Evolutionary conservation across 768 basidiomycete genomes (phyloP), one percentile per base, ranked within the genome.

Genomic region (Rhizopogon vinicolor): DNA sequence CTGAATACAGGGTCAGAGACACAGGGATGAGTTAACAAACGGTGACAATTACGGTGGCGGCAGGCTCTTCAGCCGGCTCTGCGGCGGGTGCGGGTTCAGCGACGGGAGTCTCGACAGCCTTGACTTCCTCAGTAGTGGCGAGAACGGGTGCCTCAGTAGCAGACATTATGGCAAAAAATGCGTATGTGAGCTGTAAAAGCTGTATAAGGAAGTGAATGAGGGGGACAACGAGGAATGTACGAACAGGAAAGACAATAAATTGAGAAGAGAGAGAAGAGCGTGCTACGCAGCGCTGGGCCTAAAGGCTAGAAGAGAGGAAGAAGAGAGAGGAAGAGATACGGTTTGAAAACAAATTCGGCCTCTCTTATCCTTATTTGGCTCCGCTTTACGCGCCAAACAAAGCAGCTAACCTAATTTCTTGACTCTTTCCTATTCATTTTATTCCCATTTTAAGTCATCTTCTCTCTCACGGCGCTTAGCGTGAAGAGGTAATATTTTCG

Each of bases 81-180:
- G 67, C 65, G 44, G 68, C 62, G 37, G 71, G 37, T 29, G 66
- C 62, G 4, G 69, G 61, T 41, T 70, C 72, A 22, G 71, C 19
- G 8, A 67, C 61, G 48, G 70, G 54, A 48, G 74, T 65, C 68
- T 82, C 83, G 57, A 65, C 68, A 60, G 72, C 72, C 73, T 80
- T 80, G 56, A 75, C 72, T 69, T 83, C 85, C 72, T 84, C 84
- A 54, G 74, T 71, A 69, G 76, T 66, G 49, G 65, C 73, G 33
- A 33, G 9, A 39, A 14, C 75, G 68, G 76, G 65, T 67, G 74
- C 72, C 73, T 86, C 87, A 65, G 85, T 70, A 73, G 87, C 81
- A 79, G 91, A 91, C 89, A 93, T 92, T 90, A 91, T 83, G 75
- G 75, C 73, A 76, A 68, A 74, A 75, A 74, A 69, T 74, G 70